Percentiles rank a stretch among this genome's conserved stretches.
phyloP scores from a whole-genome alignment of 2,329 filamentous ascomycete species.

The Ophiostoma pallidulum region DNA sequence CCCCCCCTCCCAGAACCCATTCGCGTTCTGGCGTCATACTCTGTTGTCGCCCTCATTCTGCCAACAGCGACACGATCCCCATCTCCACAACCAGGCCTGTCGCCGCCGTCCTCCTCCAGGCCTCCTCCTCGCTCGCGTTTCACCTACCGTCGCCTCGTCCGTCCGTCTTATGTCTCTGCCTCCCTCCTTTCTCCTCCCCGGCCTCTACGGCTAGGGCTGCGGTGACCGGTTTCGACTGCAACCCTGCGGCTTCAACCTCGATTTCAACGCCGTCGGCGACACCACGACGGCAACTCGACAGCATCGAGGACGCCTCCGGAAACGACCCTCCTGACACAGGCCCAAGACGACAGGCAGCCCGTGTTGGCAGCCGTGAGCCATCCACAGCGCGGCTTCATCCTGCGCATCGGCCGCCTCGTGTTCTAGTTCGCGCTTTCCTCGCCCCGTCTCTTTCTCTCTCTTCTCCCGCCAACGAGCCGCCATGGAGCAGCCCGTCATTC shows the following conservation, averaged over 20 bases:
- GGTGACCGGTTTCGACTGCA: background rate
- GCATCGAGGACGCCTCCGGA: background rate
- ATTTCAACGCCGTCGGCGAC: constrained; percentile 15
- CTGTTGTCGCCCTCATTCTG: too few relatives aligned
- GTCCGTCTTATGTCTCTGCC: constrained; percentile 11
- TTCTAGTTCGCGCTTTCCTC: background rate
- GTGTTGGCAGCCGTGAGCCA: too few relatives aligned
- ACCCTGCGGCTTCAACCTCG: background rate
- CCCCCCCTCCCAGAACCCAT: too few relatives aligned
- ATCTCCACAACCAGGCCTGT: too few relatives aligned
- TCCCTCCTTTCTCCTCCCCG: constrained; percentile 12
- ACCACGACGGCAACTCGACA: background rate
- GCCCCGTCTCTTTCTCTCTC: background rate
- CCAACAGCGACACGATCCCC: too few relatives aligned
- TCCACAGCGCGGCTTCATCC: too few relatives aligned
- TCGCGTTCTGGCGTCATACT: too few relatives aligned
- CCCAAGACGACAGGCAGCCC: too few relatives aligned
- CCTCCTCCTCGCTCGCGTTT: background rate
- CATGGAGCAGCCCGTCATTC: constrained; percentile 36
- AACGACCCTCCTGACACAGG: too few relatives aligned
- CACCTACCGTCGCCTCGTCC: background rate
- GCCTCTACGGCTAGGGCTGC: constrained; percentile 18
- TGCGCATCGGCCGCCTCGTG: too few relatives aligned
- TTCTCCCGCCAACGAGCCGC: background rate
- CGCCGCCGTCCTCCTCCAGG: background rate